Percentiles rank a stretch among this genome's conserved stretches.
These are phyloP conservation scores for Brettanomyces anomalus DNA, from an alignment of 805 yeast species.

Conservation along the genomic window DNA sequence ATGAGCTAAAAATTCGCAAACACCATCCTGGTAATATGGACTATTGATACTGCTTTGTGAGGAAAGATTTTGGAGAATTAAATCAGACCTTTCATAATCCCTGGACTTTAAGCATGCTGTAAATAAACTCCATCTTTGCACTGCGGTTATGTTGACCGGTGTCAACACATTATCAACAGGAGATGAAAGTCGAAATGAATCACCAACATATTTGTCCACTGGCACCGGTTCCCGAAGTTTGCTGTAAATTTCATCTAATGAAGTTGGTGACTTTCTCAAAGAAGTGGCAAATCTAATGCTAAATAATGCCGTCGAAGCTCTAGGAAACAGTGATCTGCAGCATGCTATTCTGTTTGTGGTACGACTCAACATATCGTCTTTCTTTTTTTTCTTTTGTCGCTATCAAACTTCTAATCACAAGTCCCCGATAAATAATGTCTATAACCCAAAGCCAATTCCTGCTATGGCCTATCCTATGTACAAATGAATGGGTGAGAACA, in stretches of 20 bases:
- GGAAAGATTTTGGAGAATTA: constrained; percentile 54
- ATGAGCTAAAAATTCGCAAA: constrained; percentile 50
- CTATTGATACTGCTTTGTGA: constrained; percentile 9
- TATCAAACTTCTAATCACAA: neutral
- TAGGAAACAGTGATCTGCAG: neutral
- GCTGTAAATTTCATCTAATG: constrained; percentile 13
- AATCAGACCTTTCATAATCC: constrained; percentile 61
- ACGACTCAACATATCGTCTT: neutral
- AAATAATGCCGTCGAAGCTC: neutral
- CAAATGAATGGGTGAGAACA: too few relatives aligned
- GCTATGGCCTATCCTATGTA: neutral
- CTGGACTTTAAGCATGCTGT: constrained; percentile 68
- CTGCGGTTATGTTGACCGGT: constrained; percentile 15
- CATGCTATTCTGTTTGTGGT: too few relatives aligned
- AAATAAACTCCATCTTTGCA: constrained; percentile 51
- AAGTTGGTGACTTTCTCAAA: constrained; percentile 5
- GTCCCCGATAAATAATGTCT: neutral
- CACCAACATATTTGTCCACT: constrained; percentile 3
- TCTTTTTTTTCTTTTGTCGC: neutral
- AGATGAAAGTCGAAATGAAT: constrained; percentile 13
- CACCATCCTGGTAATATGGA: constrained; percentile 50
- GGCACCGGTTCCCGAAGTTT: constrained; percentile 2
- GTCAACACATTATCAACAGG: constrained; percentile 21
- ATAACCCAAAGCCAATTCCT: too few relatives aligned
- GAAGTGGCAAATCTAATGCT: neutral